Evolutionary conservation across 805 yeast genomes (phyloP), one percentile per base, ranked within the genome.

Genomic region (Schwanniomyces occidentalis): DNA sequence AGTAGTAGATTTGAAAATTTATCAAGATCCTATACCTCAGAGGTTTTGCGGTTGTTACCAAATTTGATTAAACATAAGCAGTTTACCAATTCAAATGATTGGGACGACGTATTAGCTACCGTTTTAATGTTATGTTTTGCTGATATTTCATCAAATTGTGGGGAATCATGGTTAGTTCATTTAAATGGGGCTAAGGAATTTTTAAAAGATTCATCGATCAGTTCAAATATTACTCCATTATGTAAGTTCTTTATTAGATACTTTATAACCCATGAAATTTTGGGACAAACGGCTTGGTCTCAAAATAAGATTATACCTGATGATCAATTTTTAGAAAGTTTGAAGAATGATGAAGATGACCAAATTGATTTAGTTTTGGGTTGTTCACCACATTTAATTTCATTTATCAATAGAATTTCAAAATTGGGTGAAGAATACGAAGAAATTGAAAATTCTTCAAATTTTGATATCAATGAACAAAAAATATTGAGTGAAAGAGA

Each of bases 281-380:
- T 69, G 70, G 69, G 71, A 3, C 69, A 64, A 30, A 67, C 73
- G 0, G 69, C 66, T 2, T 64, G 68, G 69, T 48, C 51, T 13
- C 8, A 27, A 40, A 10, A 40, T 27, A 12, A 45, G 7, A 49
- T 47, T 6, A 49, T 50, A n/a, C 51, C 48, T 22, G 63, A 58
- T 21, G 60, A 56, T 32, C 55, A 56, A 16, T 54, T 48, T 30
- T 46, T 57, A 16, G 59, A 60, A 35, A 49, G 38, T 17, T 41
- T 62, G 32, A 63, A 61, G 35, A 51, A 58, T 39, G 63, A 54
- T 35, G 32, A 40, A 21, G 72, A 65, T 34, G 54, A 53, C 1
- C 44, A 46, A 24, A 66, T 69, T 12, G 73, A 67, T 38, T 35
- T 61, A 17, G 65, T 66, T 12, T 45, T 66, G 22, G 73, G 73